Base-by-base conservation (phyloP, 108 stramenopile species). In the Phaeodactylum tricornutum region DNA sequence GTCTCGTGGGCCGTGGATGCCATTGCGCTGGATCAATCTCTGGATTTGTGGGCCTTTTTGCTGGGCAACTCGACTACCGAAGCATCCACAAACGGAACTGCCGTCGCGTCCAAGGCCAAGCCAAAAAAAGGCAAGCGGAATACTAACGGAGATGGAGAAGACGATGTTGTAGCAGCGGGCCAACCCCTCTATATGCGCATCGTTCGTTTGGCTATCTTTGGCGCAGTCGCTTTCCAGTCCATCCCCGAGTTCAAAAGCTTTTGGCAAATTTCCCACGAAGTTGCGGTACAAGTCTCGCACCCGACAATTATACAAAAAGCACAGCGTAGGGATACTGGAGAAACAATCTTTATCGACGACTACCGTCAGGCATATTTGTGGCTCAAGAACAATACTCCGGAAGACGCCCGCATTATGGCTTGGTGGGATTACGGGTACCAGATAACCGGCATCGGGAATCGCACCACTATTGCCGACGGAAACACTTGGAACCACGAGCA, bases 401-500 rank as follows among this genome's bases (percentile, higher is more conserved):
- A 91, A 51, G 96, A 97, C 68, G 67, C 94, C 2, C 76, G 95
- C n/a, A 89, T 99, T 50, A 84, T 97, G 94, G 91, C 93, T 17
- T 97, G 94, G 96, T 93, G 92, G 91, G 92, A 95, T 53, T 93
- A 95, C 55, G 91, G 91, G 20, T 95, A 93, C 55, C 87, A 90
- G 46, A 97, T 97, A 55, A 84, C 87, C 46, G 98, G 64, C 20
- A 97, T 99, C 57, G 88, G 77, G 23, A 97, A 99, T 59, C 80
- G 98, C 25, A 99, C 98, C 5, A 96, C 95, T 0, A 87, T 99
- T 57, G 98, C 95, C 0, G 98, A 99, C 67, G 95, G 95, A 14
- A 99, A 99, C 64, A 99, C 98, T 23, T 99, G 98, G 98, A 99
- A 99, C 71, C 95, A 99, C 57, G 95, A 96, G 49, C 98, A 97